Conservation (phyloP, 1,284 basidiomycete genomes). For the Rhodofomes roseus region DNA sequence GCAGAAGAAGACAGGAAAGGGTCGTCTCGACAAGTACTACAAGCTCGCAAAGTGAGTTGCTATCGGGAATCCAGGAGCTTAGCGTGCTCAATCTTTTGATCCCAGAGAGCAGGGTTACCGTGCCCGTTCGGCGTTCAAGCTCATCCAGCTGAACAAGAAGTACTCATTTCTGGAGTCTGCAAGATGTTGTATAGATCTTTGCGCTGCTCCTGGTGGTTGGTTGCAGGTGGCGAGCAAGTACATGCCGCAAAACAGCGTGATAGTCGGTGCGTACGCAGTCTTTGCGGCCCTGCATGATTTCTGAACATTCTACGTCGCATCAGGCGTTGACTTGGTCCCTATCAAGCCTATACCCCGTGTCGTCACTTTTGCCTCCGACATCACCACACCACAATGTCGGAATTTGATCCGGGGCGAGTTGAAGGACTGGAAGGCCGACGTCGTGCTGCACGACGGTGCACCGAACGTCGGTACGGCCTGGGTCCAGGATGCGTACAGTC, state of each 20-base stretch:
- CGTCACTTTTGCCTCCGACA: conserved; percentile 92
- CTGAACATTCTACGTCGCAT: neutral
- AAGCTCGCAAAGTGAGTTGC: conserved; percentile 80
- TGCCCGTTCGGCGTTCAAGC: conserved; percentile 99
- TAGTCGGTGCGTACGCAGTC: conserved; percentile 68
- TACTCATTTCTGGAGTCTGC: conserved; percentile 90
- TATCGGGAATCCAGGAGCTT: neutral
- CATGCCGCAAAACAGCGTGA: conserved; percentile 94
- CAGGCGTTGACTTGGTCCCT: conserved; percentile 92
- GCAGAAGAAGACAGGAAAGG: conserved; percentile 92
- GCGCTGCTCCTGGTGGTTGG: conserved; percentile 99
- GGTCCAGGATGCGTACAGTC: conserved; percentile 98
- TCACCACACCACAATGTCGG: conserved; percentile 91
- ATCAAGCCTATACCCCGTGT: conserved; percentile 96
- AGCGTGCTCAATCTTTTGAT: neutral
- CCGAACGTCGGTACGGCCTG: conserved; percentile 99
- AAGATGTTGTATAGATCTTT: conserved; percentile 96
- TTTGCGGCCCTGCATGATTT: conserved; percentile 8
- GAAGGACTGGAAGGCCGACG: conserved; percentile 99
- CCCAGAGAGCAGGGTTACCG: conserved; percentile 95
- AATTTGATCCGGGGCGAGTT: conserved; percentile 84
- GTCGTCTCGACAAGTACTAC: conserved; percentile 94
- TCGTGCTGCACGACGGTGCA: conserved; percentile 99
- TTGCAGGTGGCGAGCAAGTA: conserved; percentile 98
- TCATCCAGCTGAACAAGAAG: conserved; percentile 99